These are phyloP conservation scores for Exophiala viscosa DNA, from an alignment of 2,329 filamentous ascomycete species.

Conservation along the genomic window DNA sequence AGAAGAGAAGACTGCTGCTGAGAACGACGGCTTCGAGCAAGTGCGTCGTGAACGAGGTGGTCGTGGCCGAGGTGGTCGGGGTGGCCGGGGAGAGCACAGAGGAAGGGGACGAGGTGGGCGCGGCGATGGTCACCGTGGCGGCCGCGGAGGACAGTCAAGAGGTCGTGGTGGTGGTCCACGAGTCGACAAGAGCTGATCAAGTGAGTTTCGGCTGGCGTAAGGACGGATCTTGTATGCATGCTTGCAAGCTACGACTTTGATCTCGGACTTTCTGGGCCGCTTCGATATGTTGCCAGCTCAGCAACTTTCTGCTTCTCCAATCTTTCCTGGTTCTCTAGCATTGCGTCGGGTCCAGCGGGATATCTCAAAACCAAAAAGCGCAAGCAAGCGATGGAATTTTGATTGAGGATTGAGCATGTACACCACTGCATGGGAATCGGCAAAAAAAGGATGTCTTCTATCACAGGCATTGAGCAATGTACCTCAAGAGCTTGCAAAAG, in stretches of 20 bases:
- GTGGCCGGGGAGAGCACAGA: constrained; percentile 32
- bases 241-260: constrained; percentile 2
- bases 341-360: constrained; percentile 7
- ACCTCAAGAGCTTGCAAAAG: neutral
- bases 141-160: constrained; percentile 30
- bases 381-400: neutral
- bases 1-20: constrained; percentile 29
- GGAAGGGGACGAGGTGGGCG: constrained; percentile 39
- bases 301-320: neutral
- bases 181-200: constrained; percentile 15
- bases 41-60: constrained; percentile 37
- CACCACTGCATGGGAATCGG: neutral
- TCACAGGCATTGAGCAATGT: neutral
- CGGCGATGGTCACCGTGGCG: constrained; percentile 27
- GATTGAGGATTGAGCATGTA: neutral
- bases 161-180: constrained; percentile 18
- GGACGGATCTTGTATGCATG: neutral
- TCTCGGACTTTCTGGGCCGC: neutral
- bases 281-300: neutral
- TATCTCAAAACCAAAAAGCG: neutral
- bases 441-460: constrained; percentile 1
- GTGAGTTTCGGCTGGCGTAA: neutral
- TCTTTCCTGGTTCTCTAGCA: constrained; percentile 5
- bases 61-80: constrained; percentile 34
- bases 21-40: constrained; percentile 37